Base-by-base conservation (phyloP, 345 rosid species). In the Gossypium anomalum region DNA sequence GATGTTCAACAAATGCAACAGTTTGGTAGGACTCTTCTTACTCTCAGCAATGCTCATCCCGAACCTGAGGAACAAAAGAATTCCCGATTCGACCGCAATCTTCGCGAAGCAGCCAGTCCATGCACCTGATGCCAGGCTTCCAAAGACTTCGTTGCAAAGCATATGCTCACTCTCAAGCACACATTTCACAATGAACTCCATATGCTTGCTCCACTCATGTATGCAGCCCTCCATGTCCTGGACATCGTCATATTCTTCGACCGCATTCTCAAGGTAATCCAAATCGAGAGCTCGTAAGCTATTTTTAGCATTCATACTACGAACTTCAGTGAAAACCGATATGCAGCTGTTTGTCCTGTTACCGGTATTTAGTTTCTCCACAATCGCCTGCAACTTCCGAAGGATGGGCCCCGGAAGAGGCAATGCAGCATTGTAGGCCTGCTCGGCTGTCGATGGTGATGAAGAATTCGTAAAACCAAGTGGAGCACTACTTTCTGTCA, bases 11-110 rank as follows among this genome's bases (percentile, higher is more conserved):
- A 92, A 89, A 75, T 86, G 88, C 80, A 92, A 64, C 38, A 94
- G 87, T 83, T 89, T 92, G 75, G 74, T 67, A 17, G 96, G 89
- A 77, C 81, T 74, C 75, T 85, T 89, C 85, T 85, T 91, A 76
- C 91, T 71, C 70, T 85, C 80, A 7, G 96, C 76, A 52, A 89
- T 79, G 38, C 81, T 87, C 78, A 57, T 81, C 20, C 93, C 98
- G 23, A 91, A 94, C 49, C 75, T 77, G 34, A 94, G 87, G 52
- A 78, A 78, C 19, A 78, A 19, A 70, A 82, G 75, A 59, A 90
- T 70, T 72, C 88, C 87, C 9, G 97, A 86, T 2, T 78, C 67
- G 23, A 73, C 34, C 58, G 90, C 90, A 49, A 94, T 91, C 68
- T 80, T 78, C 2, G 85, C 85, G 41, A 91, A 89, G 80, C 94